Percentiles rank a stretch among this genome's conserved stretches.
These are phyloP conservation scores for Trichoderma koningii DNA, from an alignment of 2,329 filamentous ascomycete species.

Conservation along the genomic window DNA sequence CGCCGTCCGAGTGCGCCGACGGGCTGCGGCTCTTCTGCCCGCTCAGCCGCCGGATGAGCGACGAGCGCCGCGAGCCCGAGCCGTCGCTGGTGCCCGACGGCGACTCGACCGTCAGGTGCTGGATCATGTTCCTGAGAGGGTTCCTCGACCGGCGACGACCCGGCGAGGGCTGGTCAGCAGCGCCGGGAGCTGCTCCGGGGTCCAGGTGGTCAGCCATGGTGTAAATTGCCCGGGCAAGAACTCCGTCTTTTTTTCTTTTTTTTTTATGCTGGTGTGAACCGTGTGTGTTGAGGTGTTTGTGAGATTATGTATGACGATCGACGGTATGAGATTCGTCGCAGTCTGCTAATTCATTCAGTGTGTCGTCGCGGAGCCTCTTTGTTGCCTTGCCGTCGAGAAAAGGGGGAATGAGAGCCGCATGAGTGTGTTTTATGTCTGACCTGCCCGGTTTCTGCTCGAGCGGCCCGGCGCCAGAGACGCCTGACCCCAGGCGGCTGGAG, in stretches of 20 bases:
- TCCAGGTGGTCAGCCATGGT: slow-evolving; percentile 39
- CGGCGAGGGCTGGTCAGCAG: slow-evolving; percentile 31
- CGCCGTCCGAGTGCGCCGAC: slow-evolving; percentile 40
- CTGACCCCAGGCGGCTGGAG: slow-evolving; percentile 9
- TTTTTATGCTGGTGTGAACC: background rate
- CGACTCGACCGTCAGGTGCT: slow-evolving; percentile 42
- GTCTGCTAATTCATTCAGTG: no score
- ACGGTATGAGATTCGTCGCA: no score
- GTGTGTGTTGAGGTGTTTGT: background rate
- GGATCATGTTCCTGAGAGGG: slow-evolving; percentile 43
- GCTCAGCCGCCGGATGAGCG: slow-evolving; percentile 42
- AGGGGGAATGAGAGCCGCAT: slow-evolving; percentile 11
- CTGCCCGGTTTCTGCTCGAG: slow-evolving; percentile 6
- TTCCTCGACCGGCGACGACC: slow-evolving; percentile 42
- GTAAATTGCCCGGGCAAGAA: background rate
- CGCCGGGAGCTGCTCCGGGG: slow-evolving; percentile 32
- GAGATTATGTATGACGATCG: slow-evolving; percentile 1
- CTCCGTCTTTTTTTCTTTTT: no score
- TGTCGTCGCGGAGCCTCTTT: no score
- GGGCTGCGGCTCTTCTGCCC: slow-evolving; percentile 43
- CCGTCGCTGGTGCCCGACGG: slow-evolving; percentile 35
- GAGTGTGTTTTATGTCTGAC: slow-evolving; percentile 21
- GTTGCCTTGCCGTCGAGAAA: background rate
- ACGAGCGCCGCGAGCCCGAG: slow-evolving; percentile 36
- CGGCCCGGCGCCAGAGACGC: slow-evolving; percentile 4